Percentiles rank a stretch among this genome's conserved stretches.
phyloP scores from a whole-genome alignment of 805 yeast genomes.

The Saccharomyces jurei region DNA sequence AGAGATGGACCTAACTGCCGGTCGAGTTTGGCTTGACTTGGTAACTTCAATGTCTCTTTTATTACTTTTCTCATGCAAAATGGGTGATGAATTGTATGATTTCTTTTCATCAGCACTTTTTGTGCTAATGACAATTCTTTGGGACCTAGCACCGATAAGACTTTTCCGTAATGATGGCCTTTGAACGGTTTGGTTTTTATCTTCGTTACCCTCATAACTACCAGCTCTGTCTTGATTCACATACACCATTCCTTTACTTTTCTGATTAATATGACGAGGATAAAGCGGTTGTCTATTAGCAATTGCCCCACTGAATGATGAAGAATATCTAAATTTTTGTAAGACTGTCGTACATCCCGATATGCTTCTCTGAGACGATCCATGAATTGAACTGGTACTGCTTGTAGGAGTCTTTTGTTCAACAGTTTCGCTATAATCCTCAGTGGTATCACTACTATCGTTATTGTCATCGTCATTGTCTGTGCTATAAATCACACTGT shows the following conservation, averaged over 20 bases:
- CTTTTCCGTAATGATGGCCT: not conserved
- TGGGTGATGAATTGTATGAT: not conserved
- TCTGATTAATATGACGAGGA: not conserved
- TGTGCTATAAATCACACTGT: not conserved
- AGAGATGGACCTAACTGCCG: slow-evolving; percentile 15
- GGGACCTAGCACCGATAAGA: not conserved
- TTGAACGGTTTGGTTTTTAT: not conserved
- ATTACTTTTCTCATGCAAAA: slow-evolving; percentile 1
- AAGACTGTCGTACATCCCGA: not conserved
- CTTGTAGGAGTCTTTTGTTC: not conserved
- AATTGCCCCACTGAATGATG: not conserved
- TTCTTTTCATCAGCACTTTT: not conserved
- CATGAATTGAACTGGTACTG: not conserved
- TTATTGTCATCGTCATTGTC: not conserved
- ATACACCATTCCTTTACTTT: not conserved
- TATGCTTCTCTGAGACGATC: not conserved
- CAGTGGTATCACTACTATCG: slow-evolving; percentile 1
- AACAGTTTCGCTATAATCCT: not conserved
- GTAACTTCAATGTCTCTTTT: not conserved
- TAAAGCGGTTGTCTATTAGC: not conserved
- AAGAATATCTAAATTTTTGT: slow-evolving; percentile 1
- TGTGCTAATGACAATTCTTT: not conserved
- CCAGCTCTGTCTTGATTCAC: not conserved
- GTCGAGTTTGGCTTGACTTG: not conserved
- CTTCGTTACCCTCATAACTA: not conserved